Conservation (phyloP, 2,329 filamentous ascomycete species). For the Nigrospora osmanthi region DNA sequence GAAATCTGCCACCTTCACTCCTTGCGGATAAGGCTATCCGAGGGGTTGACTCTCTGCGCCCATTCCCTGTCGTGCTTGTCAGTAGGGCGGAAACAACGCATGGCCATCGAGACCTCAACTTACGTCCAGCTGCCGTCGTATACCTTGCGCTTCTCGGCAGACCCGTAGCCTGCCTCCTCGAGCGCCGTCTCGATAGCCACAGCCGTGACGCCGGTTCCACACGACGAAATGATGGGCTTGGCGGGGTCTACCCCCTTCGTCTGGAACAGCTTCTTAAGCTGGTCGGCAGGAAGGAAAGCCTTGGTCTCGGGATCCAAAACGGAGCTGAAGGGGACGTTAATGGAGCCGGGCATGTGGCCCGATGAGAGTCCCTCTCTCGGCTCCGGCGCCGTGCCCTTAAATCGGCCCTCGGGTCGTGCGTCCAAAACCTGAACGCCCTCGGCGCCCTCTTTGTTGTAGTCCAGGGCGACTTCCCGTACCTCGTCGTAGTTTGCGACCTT, state of each 20-base stretch:
- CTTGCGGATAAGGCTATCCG: slow-evolving; percentile 56
- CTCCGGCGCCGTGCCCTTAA: slow-evolving; percentile 76
- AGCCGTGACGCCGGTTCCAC: slow-evolving; percentile 91
- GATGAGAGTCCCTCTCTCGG: slow-evolving; percentile 79
- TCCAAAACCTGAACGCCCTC: slow-evolving; percentile 85
- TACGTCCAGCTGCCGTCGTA: slow-evolving; percentile 99
- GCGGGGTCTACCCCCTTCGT: slow-evolving; percentile 70
- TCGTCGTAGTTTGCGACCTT: slow-evolving; percentile 78
- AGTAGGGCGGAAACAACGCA: slow-evolving; percentile 8
- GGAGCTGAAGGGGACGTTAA: slow-evolving; percentile 71
- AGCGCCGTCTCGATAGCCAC: slow-evolving; percentile 85
- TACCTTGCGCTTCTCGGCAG: slow-evolving; percentile 59
- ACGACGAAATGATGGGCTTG: slow-evolving; percentile 79
- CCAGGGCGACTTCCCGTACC: slow-evolving; percentile 67
- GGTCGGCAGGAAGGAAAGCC: slow-evolving; percentile 62
- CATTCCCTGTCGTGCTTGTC: slow-evolving; percentile 44
- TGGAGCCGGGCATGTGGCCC: slow-evolving; percentile 85
- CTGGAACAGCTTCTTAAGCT: slow-evolving; percentile 70
- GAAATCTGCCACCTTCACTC: slow-evolving; percentile 10
- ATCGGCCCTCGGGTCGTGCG: slow-evolving; percentile 72
- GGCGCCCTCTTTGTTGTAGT: slow-evolving; percentile 73
- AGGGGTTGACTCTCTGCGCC: slow-evolving; percentile 56
- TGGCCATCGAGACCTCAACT: slow-evolving; percentile 31
- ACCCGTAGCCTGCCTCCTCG: slow-evolving; percentile 67
- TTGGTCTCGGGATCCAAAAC: slow-evolving; percentile 80